These are phyloP conservation scores for Xylaria bambusicola DNA, from an alignment of 495 filamentous ascomycete species.

Conservation along the genomic window DNA sequence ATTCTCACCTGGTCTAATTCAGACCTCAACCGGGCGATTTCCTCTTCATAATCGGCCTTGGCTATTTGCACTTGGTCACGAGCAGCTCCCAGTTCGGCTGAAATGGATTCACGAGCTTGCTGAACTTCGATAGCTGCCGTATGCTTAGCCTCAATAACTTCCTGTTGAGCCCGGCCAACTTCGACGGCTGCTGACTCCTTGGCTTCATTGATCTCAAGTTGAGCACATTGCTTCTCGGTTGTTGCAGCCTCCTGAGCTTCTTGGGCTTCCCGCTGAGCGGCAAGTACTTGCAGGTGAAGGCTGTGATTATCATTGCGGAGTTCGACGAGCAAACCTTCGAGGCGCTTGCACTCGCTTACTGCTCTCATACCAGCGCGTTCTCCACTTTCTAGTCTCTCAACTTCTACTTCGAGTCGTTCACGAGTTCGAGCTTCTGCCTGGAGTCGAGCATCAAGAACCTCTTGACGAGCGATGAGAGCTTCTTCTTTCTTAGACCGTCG, in stretches of 20 bases:
- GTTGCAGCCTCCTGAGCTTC: constrained; percentile 76
- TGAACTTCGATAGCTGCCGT: constrained; percentile 74
- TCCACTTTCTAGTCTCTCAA: constrained; percentile 72
- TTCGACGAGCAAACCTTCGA: constrained; percentile 65
- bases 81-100: constrained; percentile 76
- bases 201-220: constrained; percentile 81
- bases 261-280: constrained; percentile 79
- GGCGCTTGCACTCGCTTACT: constrained; percentile 57
- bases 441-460: constrained; percentile 75
- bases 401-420: constrained; percentile 76
- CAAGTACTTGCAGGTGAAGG: constrained; percentile 62
- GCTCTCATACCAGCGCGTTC: constrained; percentile 68
- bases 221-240: constrained; percentile 63
- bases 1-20: constrained; percentile 72
- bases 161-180: constrained; percentile 64
- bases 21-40: constrained; percentile 64
- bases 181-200: constrained; percentile 55
- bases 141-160: constrained; percentile 79
- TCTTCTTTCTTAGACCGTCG: constrained; percentile 72
- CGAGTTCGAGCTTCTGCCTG: constrained; percentile 75
- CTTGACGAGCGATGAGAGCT: constrained; percentile 69
- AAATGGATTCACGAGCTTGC: constrained; percentile 73
- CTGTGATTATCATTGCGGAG: constrained; percentile 70
- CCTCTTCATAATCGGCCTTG: constrained; percentile 72
- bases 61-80: constrained; percentile 82